Conservation (phyloP, 148 eudicot species). For the Camellia granthamiana region DNA sequence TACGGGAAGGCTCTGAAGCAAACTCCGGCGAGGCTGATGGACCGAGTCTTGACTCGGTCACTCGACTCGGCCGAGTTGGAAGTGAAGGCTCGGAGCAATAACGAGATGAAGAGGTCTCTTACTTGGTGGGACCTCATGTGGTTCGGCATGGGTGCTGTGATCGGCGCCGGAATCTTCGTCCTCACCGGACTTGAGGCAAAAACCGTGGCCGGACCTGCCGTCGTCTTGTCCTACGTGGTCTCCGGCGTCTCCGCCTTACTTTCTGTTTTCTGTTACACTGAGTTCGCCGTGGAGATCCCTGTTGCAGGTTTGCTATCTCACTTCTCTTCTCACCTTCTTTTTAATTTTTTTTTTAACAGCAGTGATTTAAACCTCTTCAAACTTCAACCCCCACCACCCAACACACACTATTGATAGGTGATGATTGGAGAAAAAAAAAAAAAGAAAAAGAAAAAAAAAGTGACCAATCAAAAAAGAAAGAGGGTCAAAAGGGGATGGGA, state of each 20-base stretch:
- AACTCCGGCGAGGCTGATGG: constrained; percentile 39
- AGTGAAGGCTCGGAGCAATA: constrained; percentile 39
- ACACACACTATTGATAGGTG: too few species aligned
- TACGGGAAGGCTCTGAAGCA: constrained; percentile 39
- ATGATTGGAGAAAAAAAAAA: too few species aligned
- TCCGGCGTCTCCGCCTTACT: constrained; percentile 47
- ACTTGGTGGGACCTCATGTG: constrained; percentile 58
- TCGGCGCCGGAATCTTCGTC: constrained; percentile 59
- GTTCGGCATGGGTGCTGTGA: constrained; percentile 52
- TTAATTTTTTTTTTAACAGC: background rate
- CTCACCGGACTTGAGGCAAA: constrained; percentile 45
- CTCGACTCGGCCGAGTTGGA: constrained; percentile 43
- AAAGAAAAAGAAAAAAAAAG: too few species aligned
- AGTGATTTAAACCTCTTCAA: too few species aligned
- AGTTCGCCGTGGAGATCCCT: constrained; percentile 58
- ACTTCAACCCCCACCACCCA: too few species aligned
- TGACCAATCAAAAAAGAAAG: too few species aligned
- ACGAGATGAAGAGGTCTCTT: constrained; percentile 49
- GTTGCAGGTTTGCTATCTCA: constrained; percentile 34
- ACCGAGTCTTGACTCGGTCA: constrained; percentile 48
- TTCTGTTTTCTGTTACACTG: constrained; percentile 51
- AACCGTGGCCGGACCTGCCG: constrained; percentile 45
- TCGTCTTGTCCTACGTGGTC: constrained; percentile 40
- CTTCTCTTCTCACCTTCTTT: background rate
- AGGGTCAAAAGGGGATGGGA: too few species aligned